These are phyloP conservation scores for Lodderomyces theae DNA, from an alignment of 1,139 yeast genomes.

Conservation along the genomic window DNA sequence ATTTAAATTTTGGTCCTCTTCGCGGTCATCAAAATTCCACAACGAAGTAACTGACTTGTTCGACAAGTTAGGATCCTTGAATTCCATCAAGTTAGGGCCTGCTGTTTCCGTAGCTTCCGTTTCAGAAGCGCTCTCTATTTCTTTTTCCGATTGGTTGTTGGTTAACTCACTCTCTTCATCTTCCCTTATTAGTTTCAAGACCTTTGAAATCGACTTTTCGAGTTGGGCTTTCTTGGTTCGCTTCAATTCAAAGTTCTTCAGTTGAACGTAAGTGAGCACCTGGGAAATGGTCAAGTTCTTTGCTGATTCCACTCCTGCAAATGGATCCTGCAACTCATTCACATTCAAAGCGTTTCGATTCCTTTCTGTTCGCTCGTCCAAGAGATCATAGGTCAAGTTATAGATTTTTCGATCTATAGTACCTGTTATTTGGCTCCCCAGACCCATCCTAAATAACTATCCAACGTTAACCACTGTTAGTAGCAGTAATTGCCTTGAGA, in stretches of 20 bases:
- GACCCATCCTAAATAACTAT: too few species aligned
- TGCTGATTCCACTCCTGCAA: constrained; percentile 54
- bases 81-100: constrained; percentile 52
- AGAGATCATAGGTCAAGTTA: constrained; percentile 46
- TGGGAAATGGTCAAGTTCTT: constrained; percentile 52
- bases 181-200: constrained; percentile 43
- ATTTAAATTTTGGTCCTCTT: constrained; percentile 9
- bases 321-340: constrained; percentile 32
- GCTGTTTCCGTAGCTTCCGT: constrained; percentile 15
- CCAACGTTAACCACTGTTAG: too few species aligned
- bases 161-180: constrained; percentile 43
- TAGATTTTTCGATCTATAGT: constrained; percentile 50
- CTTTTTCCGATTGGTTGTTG: constrained; percentile 26
- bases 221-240: constrained; percentile 59
- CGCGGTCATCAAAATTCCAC: constrained; percentile 47
- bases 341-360: constrained; percentile 27
- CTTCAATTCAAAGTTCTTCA: constrained; percentile 61
- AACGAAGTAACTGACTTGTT: constrained; percentile 72
- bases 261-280: constrained; percentile 52
- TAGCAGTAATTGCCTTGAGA: too few species aligned
- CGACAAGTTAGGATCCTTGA: constrained; percentile 58
- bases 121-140: constrained; percentile 17
- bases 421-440: constrained; percentile 19
- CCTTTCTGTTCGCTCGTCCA: constrained; percentile 51
- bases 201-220: constrained; percentile 58